Evolutionary conservation across 1,284 basidiomycete species (phyloP).

Genomic region (Fistulinella cinereoalba): DNA sequence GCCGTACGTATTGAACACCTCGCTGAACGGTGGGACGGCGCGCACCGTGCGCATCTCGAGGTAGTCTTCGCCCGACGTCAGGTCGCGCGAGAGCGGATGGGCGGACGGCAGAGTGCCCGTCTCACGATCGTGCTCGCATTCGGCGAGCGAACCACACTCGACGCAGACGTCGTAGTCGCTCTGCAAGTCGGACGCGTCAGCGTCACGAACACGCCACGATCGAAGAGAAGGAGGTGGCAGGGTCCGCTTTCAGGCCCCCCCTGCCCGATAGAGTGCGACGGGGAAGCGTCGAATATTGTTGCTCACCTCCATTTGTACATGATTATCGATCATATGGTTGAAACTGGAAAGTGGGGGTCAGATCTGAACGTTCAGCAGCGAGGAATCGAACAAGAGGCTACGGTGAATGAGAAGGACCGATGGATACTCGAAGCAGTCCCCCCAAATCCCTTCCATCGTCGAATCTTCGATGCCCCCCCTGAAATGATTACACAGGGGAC

Average conservation of each 20-base stretch:
- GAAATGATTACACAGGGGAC: background rate
- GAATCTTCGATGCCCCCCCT: background rate
- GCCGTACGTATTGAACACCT: conserved; percentile 89
- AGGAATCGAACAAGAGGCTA: background rate
- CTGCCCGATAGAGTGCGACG: conserved; percentile 21
- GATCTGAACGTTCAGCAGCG: conserved; percentile 7
- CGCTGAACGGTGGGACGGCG: conserved; percentile 48
- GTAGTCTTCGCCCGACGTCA: conserved; percentile 31
- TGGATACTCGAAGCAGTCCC: background rate
- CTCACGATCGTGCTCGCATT: conserved; percentile 71
- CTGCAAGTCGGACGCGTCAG: conserved; percentile 38
- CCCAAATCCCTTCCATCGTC: background rate
- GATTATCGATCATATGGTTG: conserved; percentile 76
- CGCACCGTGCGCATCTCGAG: conserved; percentile 68
- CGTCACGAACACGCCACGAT: no score
- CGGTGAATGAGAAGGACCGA: background rate
- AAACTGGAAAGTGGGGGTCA: conserved; percentile 49
- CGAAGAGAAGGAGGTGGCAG: background rate
- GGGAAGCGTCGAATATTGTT: conserved; percentile 17
- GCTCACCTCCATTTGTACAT: conserved; percentile 74
- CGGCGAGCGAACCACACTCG: conserved; percentile 69
- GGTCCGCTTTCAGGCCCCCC: conserved; percentile 1
- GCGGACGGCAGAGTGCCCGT: conserved; percentile 7
- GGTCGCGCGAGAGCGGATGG: conserved; percentile 11
- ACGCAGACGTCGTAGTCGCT: conserved; percentile 84